These are phyloP conservation scores for Clonostachys sp. DNA, from an alignment of 2,329 filamentous ascomycete genomes.

Conservation along the genomic window DNA sequence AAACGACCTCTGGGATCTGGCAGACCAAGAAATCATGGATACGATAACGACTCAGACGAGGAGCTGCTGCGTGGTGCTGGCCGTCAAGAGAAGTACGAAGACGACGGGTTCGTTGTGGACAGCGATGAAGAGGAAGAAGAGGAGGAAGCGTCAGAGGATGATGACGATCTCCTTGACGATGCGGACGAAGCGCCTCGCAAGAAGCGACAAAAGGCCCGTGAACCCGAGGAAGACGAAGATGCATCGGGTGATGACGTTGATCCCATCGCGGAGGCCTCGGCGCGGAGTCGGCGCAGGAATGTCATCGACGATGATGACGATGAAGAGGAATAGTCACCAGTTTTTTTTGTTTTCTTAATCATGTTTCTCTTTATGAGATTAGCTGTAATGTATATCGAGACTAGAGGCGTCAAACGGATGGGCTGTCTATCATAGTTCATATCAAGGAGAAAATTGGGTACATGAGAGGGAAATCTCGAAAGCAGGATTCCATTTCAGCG, in stretches of 20 bases:
- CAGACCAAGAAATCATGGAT: slow-evolving; percentile 47
- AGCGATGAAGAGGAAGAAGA: slow-evolving; percentile 69
- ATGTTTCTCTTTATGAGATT: too few relatives aligned
- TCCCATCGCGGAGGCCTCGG: slow-evolving; percentile 24
- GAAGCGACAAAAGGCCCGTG: slow-evolving; percentile 48
- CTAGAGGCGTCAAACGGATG: not conserved
- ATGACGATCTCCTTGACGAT: slow-evolving; percentile 50
- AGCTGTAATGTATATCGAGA: not conserved
- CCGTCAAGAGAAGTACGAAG: slow-evolving; percentile 72
- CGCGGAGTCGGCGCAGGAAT: slow-evolving; percentile 46
- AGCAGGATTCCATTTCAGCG: too few relatives aligned
- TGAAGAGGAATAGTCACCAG: slow-evolving; percentile 28
- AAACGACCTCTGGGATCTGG: slow-evolving; percentile 46
- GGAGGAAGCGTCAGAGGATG: slow-evolving; percentile 50
- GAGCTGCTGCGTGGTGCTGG: slow-evolving; percentile 58
- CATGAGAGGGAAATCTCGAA: too few relatives aligned
- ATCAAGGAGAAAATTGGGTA: too few relatives aligned
- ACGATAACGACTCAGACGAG: slow-evolving; percentile 75
- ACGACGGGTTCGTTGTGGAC: slow-evolving; percentile 72
- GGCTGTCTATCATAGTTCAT: too few relatives aligned
- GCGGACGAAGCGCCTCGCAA: slow-evolving; percentile 43
- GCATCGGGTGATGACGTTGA: slow-evolving; percentile 53
- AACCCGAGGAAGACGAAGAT: slow-evolving; percentile 42
- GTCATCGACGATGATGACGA: slow-evolving; percentile 56
- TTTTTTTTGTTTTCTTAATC: slow-evolving; percentile 2